Conservation (phyloP, 1,284 basidiomycete genomes). For the Coniophora puteana region DNA sequence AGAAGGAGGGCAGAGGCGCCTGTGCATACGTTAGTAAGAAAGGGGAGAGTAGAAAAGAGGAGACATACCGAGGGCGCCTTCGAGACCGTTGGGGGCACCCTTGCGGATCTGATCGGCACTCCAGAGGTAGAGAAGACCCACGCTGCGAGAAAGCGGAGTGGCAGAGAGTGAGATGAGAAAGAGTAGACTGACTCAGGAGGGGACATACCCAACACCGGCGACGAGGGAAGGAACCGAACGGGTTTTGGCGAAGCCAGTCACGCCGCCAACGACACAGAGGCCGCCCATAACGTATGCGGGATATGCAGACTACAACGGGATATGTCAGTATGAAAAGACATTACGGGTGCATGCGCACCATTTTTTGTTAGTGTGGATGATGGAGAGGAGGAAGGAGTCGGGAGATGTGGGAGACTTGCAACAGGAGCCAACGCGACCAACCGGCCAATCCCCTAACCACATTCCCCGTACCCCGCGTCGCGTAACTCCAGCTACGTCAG, state of each 20-base stretch:
- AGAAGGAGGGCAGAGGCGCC: conserved; percentile 78
- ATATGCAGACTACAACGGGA: conserved; percentile 82
- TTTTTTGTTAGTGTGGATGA: neutral
- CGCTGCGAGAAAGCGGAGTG: conserved; percentile 37
- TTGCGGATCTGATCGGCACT: conserved; percentile 72
- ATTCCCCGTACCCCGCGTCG: no score
- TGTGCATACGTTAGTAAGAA: conserved; percentile 21
- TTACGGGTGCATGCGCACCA: neutral
- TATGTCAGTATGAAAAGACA: no score
- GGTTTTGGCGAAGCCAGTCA: conserved; percentile 66
- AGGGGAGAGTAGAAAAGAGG: neutral
- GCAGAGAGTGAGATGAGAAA: neutral
- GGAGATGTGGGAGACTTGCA: neutral
- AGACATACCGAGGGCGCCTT: conserved; percentile 68
- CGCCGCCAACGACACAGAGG: conserved; percentile 74
- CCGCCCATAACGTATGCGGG: conserved; percentile 78
- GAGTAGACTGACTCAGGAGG: neutral
- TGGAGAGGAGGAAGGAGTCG: neutral
- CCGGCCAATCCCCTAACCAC: no score
- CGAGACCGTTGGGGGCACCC: conserved; percentile 68
- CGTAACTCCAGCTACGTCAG: no score
- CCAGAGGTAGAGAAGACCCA: conserved; percentile 75
- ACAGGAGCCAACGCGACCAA: no score
- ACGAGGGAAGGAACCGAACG: conserved; percentile 77
- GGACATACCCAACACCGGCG: conserved; percentile 68